A percentile compares a stretch with the other conserved stretches of the same genome.
These are phyloP conservation scores for Leishmania guyanensis DNA, from an alignment of 208 protist species.

Conservation along the genomic window DNA sequence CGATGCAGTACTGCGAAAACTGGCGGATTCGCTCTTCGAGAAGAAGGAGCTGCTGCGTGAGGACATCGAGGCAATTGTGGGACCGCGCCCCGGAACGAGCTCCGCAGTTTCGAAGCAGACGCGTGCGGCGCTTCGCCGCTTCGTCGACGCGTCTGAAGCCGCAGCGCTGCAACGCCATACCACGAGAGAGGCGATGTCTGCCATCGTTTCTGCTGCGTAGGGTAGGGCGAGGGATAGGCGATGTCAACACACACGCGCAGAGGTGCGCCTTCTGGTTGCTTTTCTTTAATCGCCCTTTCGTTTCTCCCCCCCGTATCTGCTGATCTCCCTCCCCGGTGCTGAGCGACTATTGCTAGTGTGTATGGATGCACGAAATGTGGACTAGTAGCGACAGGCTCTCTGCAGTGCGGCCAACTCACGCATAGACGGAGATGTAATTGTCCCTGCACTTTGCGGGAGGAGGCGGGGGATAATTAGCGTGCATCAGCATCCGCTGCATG, in stretches of 20 bases:
- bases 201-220: slow-evolving; percentile 13
- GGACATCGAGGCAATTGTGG: slow-evolving; percentile 71
- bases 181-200: slow-evolving; percentile 22
- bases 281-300: background rate
- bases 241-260: background rate
- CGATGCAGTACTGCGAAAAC: slow-evolving; percentile 35
- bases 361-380: background rate
- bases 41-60: slow-evolving; percentile 77
- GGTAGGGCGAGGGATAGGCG: background rate
- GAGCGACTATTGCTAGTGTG: background rate
- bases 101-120: slow-evolving; percentile 37
- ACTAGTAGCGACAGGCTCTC: background rate
- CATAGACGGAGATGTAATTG: background rate
- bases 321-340: background rate
- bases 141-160: slow-evolving; percentile 51
- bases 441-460: background rate
- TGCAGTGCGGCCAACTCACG: background rate
- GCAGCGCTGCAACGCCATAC: slow-evolving; percentile 35
- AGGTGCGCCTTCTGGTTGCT: background rate
- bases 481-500: background rate
- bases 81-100: slow-evolving; percentile 30
- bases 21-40: slow-evolving; percentile 56
- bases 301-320: background rate
- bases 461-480: background rate
- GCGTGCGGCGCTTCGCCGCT: slow-evolving; percentile 52